These are phyloP conservation scores for Apophysomyces elegans DNA, from an alignment of 371 early-diverging fungal genomes.

Conservation along the genomic window DNA sequence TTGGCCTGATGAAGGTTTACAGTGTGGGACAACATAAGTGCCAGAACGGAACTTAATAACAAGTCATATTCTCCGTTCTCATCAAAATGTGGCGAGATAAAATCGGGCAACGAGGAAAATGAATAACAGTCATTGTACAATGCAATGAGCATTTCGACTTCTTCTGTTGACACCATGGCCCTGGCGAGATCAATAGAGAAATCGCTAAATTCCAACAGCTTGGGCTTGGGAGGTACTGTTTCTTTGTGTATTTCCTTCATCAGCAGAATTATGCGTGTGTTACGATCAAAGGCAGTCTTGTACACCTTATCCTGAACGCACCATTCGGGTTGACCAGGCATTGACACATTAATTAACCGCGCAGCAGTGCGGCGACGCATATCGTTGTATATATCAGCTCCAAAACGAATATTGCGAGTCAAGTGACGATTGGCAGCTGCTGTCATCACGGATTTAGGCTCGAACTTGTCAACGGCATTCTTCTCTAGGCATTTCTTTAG, in stretches of 20 bases:
- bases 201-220: conserved; percentile 10
- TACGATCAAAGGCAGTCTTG: conserved; percentile 21
- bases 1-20: conserved; percentile 31
- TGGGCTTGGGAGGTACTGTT: conserved; percentile 21
- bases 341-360: conserved; percentile 20
- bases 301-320: conserved; percentile 25
- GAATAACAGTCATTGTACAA: conserved; percentile 34
- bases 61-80: conserved; percentile 27
- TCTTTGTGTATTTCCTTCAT: conserved; percentile 19
- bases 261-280: conserved; percentile 18
- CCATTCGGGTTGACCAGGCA: conserved; percentile 22
- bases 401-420: conserved; percentile 27
- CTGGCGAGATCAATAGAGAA: conserved; percentile 27
- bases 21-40: conserved; percentile 28
- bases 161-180: conserved; percentile 30
- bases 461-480: conserved; percentile 21
- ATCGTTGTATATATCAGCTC: conserved; percentile 24
- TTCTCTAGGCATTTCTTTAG: conserved; percentile 22
- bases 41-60: conserved; percentile 24
- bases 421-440: conserved; percentile 18
- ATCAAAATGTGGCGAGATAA: conserved; percentile 27
- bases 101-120: conserved; percentile 30
- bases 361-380: conserved; percentile 27
- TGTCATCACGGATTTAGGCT: conserved; percentile 24
- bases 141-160: conserved; percentile 31